Percentiles rank a stretch among this genome's conserved stretches.
Evolutionary conservation across 73 alveolate genomes (phyloP).

Genomic region (Paramecium octaurelia): DNA sequence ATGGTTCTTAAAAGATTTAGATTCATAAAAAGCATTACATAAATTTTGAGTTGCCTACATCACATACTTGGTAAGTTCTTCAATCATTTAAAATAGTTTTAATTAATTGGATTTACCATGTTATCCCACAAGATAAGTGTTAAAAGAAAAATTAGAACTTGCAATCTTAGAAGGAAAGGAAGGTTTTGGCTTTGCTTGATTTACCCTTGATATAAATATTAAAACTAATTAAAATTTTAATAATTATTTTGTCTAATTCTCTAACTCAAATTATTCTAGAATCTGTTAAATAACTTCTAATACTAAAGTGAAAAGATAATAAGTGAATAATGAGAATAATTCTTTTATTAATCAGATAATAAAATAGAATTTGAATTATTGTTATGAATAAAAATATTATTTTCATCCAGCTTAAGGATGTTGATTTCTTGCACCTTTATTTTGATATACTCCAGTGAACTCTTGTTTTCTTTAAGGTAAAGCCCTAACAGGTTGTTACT

Average conservation of each 20-base stretch:
- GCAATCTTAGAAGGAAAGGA: slow-evolving; percentile 80
- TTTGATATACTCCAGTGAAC: slow-evolving; percentile 28
- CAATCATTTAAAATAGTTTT: not conserved
- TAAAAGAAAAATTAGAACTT: slow-evolving; percentile 73
- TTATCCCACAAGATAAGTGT: slow-evolving; percentile 92
- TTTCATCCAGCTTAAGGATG: slow-evolving; percentile 43
- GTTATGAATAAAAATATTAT: not conserved
- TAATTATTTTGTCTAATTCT: not conserved
- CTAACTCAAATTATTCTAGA: not conserved
- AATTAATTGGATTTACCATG: slow-evolving; percentile 94
- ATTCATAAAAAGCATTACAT: slow-evolving; percentile 64
- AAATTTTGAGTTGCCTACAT: slow-evolving; percentile 87
- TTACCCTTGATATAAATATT: not conserved
- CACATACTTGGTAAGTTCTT: slow-evolving; percentile 86
- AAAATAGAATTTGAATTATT: not conserved
- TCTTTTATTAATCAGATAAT: not conserved
- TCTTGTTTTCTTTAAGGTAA: not conserved
- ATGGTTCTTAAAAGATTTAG: slow-evolving; percentile 55
- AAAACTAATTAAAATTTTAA: not conserved
- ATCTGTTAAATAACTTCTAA: no score
- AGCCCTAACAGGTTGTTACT: not conserved
- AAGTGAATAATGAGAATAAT: no score
- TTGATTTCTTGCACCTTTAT: slow-evolving; percentile 26
- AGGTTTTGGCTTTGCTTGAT: slow-evolving; percentile 81
- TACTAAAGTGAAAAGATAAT: no score